phyloP scores from a whole-genome alignment of 2,329 filamentous ascomycete genomes.

The Neospermospora avenae region DNA sequence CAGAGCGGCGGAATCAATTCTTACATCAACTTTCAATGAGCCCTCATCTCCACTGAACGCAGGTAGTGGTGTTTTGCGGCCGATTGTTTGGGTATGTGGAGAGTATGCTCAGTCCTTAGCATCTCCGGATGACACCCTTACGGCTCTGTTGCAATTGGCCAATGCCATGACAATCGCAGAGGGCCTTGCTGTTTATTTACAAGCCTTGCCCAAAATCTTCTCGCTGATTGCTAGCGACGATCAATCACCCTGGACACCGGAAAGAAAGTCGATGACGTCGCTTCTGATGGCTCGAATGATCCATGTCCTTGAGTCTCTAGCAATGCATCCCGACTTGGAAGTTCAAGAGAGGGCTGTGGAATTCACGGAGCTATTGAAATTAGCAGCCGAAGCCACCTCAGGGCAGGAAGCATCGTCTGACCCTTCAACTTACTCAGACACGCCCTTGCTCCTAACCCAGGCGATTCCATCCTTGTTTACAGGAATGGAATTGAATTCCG shows the following conservation, averaged over 20 bases:
- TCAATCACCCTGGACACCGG: slow-evolving; percentile 64
- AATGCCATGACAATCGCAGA: slow-evolving; percentile 52
- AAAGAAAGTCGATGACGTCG: slow-evolving; percentile 70
- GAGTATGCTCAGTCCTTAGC: slow-evolving; percentile 77
- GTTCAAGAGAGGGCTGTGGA: slow-evolving; percentile 94
- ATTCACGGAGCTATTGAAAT: slow-evolving; percentile 82
- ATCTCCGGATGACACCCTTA: slow-evolving; percentile 68
- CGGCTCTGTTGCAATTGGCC: slow-evolving; percentile 67
- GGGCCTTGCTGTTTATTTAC: slow-evolving; percentile 74
- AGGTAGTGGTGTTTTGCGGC: slow-evolving; percentile 65
- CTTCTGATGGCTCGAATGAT: slow-evolving; percentile 80
- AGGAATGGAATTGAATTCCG: slow-evolving; percentile 87
- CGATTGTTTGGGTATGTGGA: slow-evolving; percentile 80
- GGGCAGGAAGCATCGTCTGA: slow-evolving; percentile 59
- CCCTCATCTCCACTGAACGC: slow-evolving; percentile 53
- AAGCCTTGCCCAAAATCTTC: slow-evolving; percentile 84
- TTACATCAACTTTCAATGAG: slow-evolving; percentile 57
- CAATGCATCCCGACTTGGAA: slow-evolving; percentile 81
- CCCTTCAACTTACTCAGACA: slow-evolving; percentile 52
- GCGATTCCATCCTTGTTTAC: slow-evolving; percentile 85
- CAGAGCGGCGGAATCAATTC: slow-evolving; percentile 72
- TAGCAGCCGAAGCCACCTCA: slow-evolving; percentile 77
- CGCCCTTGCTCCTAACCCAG: slow-evolving; percentile 82
- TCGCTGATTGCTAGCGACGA: slow-evolving; percentile 66
- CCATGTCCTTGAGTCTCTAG: slow-evolving; percentile 75